Base-by-base conservation (phyloP, 1,139 yeast species). In the Blastobotrys apis region DNA sequence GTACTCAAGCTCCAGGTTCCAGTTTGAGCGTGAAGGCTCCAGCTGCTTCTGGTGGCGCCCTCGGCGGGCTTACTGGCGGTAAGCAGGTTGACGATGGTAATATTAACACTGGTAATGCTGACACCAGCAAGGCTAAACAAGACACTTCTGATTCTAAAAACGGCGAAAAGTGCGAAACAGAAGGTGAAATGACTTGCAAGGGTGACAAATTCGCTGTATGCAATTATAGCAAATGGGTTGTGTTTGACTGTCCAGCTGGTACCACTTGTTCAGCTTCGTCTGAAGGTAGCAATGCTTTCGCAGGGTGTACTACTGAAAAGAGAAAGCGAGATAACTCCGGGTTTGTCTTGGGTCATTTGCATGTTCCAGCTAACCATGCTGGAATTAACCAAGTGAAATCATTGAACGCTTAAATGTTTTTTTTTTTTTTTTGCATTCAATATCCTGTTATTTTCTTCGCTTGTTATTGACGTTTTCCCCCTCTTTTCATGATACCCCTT, bases 261-360 rank as follows among this genome's bases (percentile, higher is more conserved):
- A 78, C 84, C 4, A 69, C 75, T 2, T 80, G 85, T 62, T 71
- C 66, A 50, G 81, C 83, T 17, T 67, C 66, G 50, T 69, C 65
- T 33, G 57, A 58, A 39, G 68, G 53, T 23, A 34, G 51, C 64
- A 45, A 48, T 36, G 54, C 53, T 27, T 47, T 50, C 15, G 56
- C 58, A 19, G 59, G 60, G 17, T 58, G 62, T 47, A 56, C 54
- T 46, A 49, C 45, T 17, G 41, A 39, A 22, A 45, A 44, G 30
- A 26, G 26, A 12, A 27, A 29, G 26, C 33, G 41, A 17, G 27
- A 29, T 21, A 17, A 5, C 16, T 8, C 10, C n/a, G 4, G 13
- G 15, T 8, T 8, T 5, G 9, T 21, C 8, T 5, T 6, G 33
- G 34, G 27, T 9, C 3, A 29, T 6, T 4, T 21, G 5, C 41